Evolutionary conservation across 2,329 filamentous ascomycete species (phyloP).

Genomic region (Paraphaeosphaeria minitans): DNA sequence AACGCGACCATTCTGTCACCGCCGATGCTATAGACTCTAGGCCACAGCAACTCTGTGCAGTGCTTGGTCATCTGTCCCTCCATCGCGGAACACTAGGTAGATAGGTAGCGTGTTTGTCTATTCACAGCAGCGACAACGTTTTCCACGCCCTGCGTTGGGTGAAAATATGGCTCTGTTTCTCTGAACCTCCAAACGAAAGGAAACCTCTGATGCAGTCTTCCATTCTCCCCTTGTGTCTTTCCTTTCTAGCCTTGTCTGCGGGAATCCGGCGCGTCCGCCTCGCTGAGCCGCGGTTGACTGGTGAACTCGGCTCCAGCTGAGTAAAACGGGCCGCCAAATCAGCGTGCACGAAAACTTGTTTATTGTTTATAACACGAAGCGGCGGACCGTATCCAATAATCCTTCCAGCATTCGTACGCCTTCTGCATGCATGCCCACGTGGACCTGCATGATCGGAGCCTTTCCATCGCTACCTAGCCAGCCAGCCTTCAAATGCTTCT

Average conservation of each 20-base stretch:
- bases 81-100: constrained; percentile 27
- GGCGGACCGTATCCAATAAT: constrained; percentile 34
- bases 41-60: background rate
- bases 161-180: constrained; percentile 14
- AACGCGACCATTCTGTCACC: background rate
- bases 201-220: constrained; percentile 17
- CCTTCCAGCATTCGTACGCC: constrained; percentile 21
- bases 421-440: constrained; percentile 20
- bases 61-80: constrained; percentile 30
- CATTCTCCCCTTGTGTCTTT: constrained; percentile 18
- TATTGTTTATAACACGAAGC: constrained; percentile 36
- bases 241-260: constrained; percentile 35
- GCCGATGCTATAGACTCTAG: background rate
- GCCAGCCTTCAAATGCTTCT: constrained; percentile 11
- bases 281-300: constrained; percentile 16
- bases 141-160: constrained; percentile 10
- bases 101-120: constrained; percentile 16
- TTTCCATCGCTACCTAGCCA: constrained; percentile 17
- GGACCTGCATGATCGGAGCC: constrained; percentile 15
- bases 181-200: constrained; percentile 15
- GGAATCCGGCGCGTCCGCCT: constrained; percentile 37
- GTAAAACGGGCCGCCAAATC: constrained; percentile 36
- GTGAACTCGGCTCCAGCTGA: constrained; percentile 16
- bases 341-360: constrained; percentile 32
- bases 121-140: constrained; percentile 9